Evolutionary conservation across 768 basidiomycete species (phyloP), one percentile per base, ranked within the genome.

Genomic region (Pleurotus eryngii): DNA sequence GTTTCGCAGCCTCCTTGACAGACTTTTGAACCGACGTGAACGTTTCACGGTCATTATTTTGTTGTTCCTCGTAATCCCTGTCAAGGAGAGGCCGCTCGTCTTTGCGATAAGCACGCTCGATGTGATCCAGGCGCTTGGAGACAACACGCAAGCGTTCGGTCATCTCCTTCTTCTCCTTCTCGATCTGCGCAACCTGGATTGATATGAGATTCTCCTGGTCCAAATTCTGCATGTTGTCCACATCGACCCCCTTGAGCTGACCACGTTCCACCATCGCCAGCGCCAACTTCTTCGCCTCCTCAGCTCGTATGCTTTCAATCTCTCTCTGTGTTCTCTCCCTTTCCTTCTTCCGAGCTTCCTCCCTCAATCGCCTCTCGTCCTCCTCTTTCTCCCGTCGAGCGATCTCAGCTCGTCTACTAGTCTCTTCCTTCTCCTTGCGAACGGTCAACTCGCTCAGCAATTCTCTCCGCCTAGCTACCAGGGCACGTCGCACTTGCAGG

Each of bases 111-210:
- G 95, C 95, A 55, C 95, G 92, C 73, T 98, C 96, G 69, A 90
- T 70, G 74, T 99, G 96, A 68, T 98, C 97, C 64, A 98, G 83
- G 22, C 95, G 89, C 74, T 98, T 98, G 38, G 86, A 69, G 45
- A 87, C 81, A 61, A 95, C 83, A 20, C 93, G 87, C 48, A 96
- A 79, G 18, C 89, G 83, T 64, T 94, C 90, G 57, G 80, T 81
- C 61, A 92, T 77, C 63, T 94, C 90, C 65, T 85, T 88, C 80
- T 95, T 96, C 75, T 98, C 95, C 75, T 96, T 97, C 76, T 97
- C 97, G 46, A 98, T 80, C 67, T 98, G 94, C 62, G 93, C 87
- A 38, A 97, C 94, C 70, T 97, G 95, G 63, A 97, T 83, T 27
- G 81, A 83, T 70, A 98, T 88, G 60, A 98, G 82, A 47, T 85